Evolutionary conservation across 768 basidiomycete genomes (phyloP), one percentile per base, ranked within the genome.

Genomic region (Fomitopsis serialis): DNA sequence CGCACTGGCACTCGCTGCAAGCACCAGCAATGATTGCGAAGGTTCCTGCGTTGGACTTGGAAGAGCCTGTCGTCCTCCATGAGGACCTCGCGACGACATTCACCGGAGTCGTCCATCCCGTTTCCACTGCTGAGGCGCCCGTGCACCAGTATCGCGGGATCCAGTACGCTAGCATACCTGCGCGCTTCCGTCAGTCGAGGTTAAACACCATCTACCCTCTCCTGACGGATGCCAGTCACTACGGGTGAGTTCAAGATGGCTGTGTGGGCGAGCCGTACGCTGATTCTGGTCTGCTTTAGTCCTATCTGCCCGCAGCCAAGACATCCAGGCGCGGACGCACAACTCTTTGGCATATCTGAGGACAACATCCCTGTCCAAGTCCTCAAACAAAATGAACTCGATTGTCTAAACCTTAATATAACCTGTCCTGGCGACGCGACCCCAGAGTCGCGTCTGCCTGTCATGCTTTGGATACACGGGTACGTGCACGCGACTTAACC

Each of bases 381-480:
- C 12, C 68, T 86, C 34, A 74, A 75, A 57, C 82, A 86, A 48
- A 78, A 87, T 64, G 89, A 91, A 66, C 87, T 89, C 35, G 84
- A 87, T 49, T 91, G 89, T 67, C 72, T 90, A 22, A 91, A 89
- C 63, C 66, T 91, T 55, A 89, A 88, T 67, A 86, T 91, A 49
- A 88, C 87, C n/a, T 78, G 80, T 52, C 89, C 89, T 10, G 80
- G 77, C 23, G 79, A 78, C 17, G 71, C 82, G 19, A 72, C 67
- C 3, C 60, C 76, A 2, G 70, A 72, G 44, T 83, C 85, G 37
- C 75, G 72, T 42, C 56, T 85, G 15, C 89, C 89, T 6, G 87
- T 91, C 58, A 89, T 91, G 88, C 66, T 89, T 43, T 91, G 88
- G 89, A 73, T 91, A n/a, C 89, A 91, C 69, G 89, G 89, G n/a